Conservation (phyloP, 2,329 filamentous ascomycete species). For the Cadophora sp. region DNA sequence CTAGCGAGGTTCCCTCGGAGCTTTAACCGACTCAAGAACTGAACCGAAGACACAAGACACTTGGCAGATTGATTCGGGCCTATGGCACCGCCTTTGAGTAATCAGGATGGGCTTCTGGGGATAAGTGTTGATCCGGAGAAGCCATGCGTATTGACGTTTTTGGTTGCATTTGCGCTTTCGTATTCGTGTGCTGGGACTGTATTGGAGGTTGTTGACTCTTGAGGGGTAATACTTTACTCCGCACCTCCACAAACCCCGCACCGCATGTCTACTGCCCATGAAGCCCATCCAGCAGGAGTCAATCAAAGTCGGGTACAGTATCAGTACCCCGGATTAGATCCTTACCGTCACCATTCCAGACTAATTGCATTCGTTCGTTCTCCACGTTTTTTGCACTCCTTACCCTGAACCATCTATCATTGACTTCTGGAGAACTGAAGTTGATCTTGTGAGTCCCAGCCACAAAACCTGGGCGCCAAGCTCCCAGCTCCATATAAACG, state of each 20-base stretch:
- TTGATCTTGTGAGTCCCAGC: slow-evolving; percentile 14
- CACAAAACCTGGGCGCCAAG: slow-evolving; percentile 14
- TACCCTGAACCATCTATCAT: neutral
- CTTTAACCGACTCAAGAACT: neutral
- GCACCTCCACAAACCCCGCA: slow-evolving; percentile 13
- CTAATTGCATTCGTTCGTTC: neutral
- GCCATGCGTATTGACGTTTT: neutral
- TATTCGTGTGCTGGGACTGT: neutral
- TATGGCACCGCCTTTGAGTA: neutral
- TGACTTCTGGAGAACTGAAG: neutral
- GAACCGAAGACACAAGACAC: neutral
- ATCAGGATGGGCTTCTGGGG: neutral
- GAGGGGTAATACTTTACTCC: slow-evolving; percentile 11
- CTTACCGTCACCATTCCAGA: slow-evolving; percentile 4
- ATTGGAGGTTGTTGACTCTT: neutral
- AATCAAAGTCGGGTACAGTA: neutral
- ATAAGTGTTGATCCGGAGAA: slow-evolving; percentile 9
- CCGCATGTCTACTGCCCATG: too few relatives aligned
- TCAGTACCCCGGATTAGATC: slow-evolving; percentile 11
- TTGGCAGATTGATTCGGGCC: neutral
- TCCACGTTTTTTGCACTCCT: neutral
- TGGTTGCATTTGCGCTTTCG: neutral
- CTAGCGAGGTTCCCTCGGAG: neutral
- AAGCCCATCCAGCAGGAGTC: neutral
- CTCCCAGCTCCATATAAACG: slow-evolving; percentile 15